Evolutionary conservation across 78 protist species (phyloP), one percentile per base, ranked within the genome.

Genomic region (Dictyostelium capitatum): DNA sequence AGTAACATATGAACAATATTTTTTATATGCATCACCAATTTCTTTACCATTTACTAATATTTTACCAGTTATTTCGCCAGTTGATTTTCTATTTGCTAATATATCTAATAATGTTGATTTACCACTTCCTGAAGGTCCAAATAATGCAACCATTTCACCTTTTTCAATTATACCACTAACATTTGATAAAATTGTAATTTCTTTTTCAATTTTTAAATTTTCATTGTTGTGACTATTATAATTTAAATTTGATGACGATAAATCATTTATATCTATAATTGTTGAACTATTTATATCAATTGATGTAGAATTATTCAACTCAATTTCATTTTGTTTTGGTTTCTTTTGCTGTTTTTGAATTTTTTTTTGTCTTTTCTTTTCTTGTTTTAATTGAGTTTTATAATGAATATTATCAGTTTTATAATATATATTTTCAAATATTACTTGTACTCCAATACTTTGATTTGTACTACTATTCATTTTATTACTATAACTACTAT

Each of bases 11-110:
- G 75, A 67, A 17, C 75, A 67, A 67, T 64, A 64, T 41, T 64
- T 12, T 65, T 92, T 92, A 72, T 67, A 92, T 5, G 57, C 81
- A 19, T 87, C 83, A n/a, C 90, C 81, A 48, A 80, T 64, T 57
- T 69, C 82, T 32, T 79, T 30, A 43, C 96, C 96, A 65, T 93
- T 93, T 5, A 93, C 89, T 70, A 93, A 57, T 2, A 93, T 28
- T 19, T 77, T 56, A 6, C 95, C 95, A 20, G 59, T 65, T 0
- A 85, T 75, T 12, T 43, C 67, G 41, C 92, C 96, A 0, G 78
- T 56, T 30, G 59, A 75, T 79, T 80, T 84, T 50, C 91, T 83
- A 7, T 41, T 54, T 0, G 81, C 70, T 4, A 83, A 43, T 10
- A 83, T 46, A 73, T 83, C 91, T 25, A 83, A 54, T 4, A 83